Evolutionary conservation across 768 basidiomycete species (phyloP), one percentile per base, ranked within the genome.

Genomic region (Suillus discolor): DNA sequence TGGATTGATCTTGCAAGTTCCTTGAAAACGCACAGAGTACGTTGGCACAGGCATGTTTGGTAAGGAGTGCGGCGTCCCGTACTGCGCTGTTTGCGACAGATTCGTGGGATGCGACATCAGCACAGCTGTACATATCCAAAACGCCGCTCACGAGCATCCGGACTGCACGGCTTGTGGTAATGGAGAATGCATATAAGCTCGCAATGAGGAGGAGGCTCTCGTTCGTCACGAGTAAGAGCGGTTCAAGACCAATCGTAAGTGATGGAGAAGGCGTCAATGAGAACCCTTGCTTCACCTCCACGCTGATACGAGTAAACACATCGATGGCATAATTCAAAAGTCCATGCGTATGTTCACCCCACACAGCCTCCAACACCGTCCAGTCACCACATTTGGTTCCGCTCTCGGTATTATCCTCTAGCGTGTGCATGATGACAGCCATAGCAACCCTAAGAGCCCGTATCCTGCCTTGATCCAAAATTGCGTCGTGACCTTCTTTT

Each of bases 361-460:
- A 90, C 60, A 88, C 83, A 2, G 81, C 79, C 62, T 87, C 79
- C 15, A 90, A 75, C 12, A 87, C 77, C 15, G 76, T 79, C 81
- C 82, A 86, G 65, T 88, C 87, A 8, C 85, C 88, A 42, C 39
- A 20, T 42, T 42, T 42, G 18, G 59, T 60, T 28, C 59, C 59
- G 28, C 41, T 60, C 45, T 79, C 75, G 23, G 84, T 84, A n/a
- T 80, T 79, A 20, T 80, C 76, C 13, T 75, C 76, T 1, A 92
- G 73, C 57, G 88, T 87, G 25, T 79, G 79, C 38, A 80, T 73
- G 9, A 93, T 72, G 16, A 91, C 77, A 0, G 86, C 86, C 16
- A 90, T 70, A 0, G 91, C 87, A 36, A 90, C 86, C 2, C 91
- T 85, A 16, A 93, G 74, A 8, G 83, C 85, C 41, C 87, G 84